Evolutionary conservation across 495 filamentous ascomycete genomes (phyloP).

Genomic region (Penicilliopsis zonata): DNA sequence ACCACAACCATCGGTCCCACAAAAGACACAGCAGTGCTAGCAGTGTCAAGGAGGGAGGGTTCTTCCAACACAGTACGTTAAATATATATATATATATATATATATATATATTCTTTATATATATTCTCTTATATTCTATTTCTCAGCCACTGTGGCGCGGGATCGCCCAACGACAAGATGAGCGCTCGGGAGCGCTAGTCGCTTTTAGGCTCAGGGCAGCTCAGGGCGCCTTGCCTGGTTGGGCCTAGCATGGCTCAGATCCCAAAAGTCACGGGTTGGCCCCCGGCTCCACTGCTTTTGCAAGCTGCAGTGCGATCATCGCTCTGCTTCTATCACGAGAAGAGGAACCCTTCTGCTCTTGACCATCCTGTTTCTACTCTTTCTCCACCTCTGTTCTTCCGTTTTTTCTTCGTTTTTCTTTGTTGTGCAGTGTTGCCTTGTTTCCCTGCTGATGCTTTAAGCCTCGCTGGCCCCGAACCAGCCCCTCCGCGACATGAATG

Average conservation of each 20-base stretch:
- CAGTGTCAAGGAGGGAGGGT: background rate
- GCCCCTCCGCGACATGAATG: conserved; percentile 22
- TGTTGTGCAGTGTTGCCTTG: no score
- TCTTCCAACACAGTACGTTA: conserved; percentile 6
- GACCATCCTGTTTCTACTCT: background rate
- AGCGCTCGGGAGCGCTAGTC: conserved; percentile 29
- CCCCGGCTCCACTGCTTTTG: background rate
- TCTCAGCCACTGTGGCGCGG: conserved; percentile 13
- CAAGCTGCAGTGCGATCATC: no score
- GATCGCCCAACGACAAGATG: conserved; percentile 21
- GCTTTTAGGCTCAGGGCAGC: conserved; percentile 7
- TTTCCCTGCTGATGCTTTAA: no score
- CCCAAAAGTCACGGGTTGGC: conserved; percentile 33
- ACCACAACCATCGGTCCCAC: conserved; percentile 11
- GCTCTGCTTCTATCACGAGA: background rate
- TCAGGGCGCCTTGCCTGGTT: conserved; percentile 10
- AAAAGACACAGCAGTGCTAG: conserved; percentile 6
- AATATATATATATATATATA: conserved; percentile 17
- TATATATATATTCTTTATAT: background rate
- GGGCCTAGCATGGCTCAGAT: conserved; percentile 20
- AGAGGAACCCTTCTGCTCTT: conserved; percentile 1
- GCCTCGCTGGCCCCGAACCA: background rate
- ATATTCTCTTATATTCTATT: background rate
- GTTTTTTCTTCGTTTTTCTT: conserved; percentile 2
- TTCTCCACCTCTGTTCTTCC: conserved; percentile 2